Conservation (phyloP, 2,329 filamentous ascomycete species). For the Cercospora zeae-maydis region DNA sequence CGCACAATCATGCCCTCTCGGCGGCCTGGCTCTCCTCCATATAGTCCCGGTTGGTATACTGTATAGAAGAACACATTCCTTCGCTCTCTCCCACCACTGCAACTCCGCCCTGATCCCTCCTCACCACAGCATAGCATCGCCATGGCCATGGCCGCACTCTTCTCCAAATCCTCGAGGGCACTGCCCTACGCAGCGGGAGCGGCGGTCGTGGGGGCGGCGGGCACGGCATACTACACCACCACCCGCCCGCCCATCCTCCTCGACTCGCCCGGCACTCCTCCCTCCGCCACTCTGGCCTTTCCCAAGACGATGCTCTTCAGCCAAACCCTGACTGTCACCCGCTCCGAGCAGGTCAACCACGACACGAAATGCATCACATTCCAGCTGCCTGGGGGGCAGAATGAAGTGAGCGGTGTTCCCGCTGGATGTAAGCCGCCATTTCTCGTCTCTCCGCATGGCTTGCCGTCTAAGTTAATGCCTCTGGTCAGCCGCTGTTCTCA, state of each 20-base stretch:
- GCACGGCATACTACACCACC: conserved; percentile 10
- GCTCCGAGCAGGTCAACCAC: conserved; percentile 35
- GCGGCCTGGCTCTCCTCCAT: no score
- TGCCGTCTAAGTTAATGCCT: background rate
- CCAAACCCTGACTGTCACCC: conserved; percentile 30
- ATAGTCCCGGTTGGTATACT: no score
- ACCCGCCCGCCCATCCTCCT: conserved; percentile 21
- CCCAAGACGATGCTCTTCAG: conserved; percentile 36
- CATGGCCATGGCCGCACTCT: conserved; percentile 16
- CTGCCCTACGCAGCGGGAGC: conserved; percentile 22
- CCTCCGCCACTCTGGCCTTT: conserved; percentile 30
- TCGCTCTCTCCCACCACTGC: background rate
- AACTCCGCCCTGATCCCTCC: background rate
- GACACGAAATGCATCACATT: conserved; percentile 36
- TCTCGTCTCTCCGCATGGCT: background rate
- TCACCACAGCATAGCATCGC: background rate
- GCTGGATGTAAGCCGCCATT: conserved; percentile 26
- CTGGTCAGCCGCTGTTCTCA: conserved; percentile 54
- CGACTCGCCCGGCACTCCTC: conserved; percentile 30
- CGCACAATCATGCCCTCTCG: no score
- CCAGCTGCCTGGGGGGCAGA: conserved; percentile 29
- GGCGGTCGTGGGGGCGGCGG: conserved; percentile 15
- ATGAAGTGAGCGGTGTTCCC: conserved; percentile 32
- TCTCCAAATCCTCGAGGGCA: conserved; percentile 17
- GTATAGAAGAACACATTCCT: no score